Percentiles rank a stretch among this genome's conserved stretches.
phyloP scores from a whole-genome alignment of 2,329 filamentous ascomycete genomes.

The Apiospora koreana region DNA sequence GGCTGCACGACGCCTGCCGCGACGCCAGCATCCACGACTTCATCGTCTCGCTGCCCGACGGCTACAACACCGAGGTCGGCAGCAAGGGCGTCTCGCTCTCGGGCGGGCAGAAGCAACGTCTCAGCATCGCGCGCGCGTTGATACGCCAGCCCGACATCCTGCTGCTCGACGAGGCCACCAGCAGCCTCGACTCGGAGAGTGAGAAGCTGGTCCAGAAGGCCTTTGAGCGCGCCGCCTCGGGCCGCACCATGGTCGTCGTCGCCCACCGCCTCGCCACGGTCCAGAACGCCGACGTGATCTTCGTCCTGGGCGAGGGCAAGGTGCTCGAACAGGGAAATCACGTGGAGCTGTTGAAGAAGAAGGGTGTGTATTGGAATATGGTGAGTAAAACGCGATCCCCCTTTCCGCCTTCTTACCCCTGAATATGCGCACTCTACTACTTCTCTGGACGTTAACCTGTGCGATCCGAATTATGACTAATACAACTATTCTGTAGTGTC shows the following conservation, averaged over 20 bases:
- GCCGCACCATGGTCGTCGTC: conserved; percentile 71
- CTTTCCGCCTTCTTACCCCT: not conserved
- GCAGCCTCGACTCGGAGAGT: conserved; percentile 63
- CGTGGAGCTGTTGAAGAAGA: conserved; percentile 49
- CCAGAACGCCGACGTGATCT: conserved; percentile 78
- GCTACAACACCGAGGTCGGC: conserved; percentile 88
- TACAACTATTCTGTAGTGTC: conserved; percentile 43
- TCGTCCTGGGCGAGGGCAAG: conserved; percentile 70
- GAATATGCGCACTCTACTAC: not conserved
- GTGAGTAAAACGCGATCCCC: conserved; percentile 31
- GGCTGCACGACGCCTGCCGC: conserved; percentile 54
- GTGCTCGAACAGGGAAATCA: conserved; percentile 57
- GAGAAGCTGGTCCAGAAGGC: conserved; percentile 63
- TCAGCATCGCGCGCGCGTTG: conserved; percentile 70
- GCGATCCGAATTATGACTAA: not conserved
- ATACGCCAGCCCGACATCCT: conserved; percentile 66
- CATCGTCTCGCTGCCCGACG: conserved; percentile 76
- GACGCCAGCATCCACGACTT: conserved; percentile 76
- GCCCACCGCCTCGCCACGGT: conserved; percentile 77
- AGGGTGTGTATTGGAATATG: conserved; percentile 60
- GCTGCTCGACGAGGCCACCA: conserved; percentile 74
- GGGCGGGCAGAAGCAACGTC: conserved; percentile 72
- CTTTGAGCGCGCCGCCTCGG: conserved; percentile 63
- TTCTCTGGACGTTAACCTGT: not conserved
- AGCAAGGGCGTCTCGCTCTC: conserved; percentile 66